Evolutionary conservation across 768 basidiomycete species (phyloP), one percentile per base, ranked within the genome.

Genomic region (Boletus rex-veris): DNA sequence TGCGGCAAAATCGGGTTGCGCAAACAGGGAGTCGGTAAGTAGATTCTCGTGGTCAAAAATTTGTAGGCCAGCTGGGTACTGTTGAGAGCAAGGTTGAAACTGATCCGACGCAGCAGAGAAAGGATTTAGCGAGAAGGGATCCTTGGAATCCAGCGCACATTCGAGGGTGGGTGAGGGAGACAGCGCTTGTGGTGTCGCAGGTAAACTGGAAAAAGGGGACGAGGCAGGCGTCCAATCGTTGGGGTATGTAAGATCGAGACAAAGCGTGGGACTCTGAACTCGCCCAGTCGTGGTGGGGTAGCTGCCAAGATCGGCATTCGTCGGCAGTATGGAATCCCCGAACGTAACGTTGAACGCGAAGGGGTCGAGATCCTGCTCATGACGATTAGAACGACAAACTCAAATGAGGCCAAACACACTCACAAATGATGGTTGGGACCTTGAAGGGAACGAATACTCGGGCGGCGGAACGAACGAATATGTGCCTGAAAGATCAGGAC

Each of bases 381-480:
- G 24, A 35, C 15, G 5, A 30, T 64, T 5, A 61, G 45, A 8
- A 21, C 18, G 21, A 55, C 33, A 51, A 50, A 15, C 53, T 47
- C 12, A 33, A 19, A 14, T 44, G 16, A 47, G 24, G n/a, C 7
- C 12, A 57, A 36, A 44, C 9, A 21, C 5, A 75, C 80, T 69
- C 71, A 84, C 83, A 60, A 80, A 78, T 12, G 75, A 73, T 30
- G 78, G 67, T 61, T 81, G 77, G 18, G 75, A 70, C 58, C 78
- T 78, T 8, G 50, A 45, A 56, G 69, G 26, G 56, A 71, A 69
- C 2, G 63, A 55, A 40, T 62, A 67, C 46, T 48, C 33, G 15
- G 68, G 50, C 39, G 69, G 68, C 11, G 70, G 58, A 47, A 68
- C 64, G 48, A 74, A 75, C 7, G 75, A 68, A 50, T 71, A 61